Evolutionary conservation across 2,329 filamentous ascomycete species (phyloP), one percentile per base, ranked within the genome.

Genomic region (Penicillium sp.): DNA sequence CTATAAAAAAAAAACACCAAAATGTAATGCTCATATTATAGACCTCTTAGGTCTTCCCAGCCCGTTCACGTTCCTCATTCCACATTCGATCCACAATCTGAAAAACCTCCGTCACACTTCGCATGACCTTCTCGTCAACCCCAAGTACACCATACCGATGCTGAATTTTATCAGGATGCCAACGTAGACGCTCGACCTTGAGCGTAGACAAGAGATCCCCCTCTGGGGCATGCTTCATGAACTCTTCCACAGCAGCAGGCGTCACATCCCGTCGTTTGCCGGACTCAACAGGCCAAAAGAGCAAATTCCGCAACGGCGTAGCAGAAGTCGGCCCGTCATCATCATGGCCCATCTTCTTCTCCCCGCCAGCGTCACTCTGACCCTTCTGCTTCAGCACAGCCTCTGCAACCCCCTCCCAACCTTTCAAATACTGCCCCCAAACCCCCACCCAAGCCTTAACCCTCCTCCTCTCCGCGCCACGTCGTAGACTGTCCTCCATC

Each of bases 161-260:
- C 78, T 97, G 91, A 52, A 97, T 89, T 79, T 97, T 99, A 76
- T 99, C 94, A 3, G 94, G 94, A 77, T 99, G 94, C 94, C 94
- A 99, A 14, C 92, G 83, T 16, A 97, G 87, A 48, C 94, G 85
- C 77, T 99, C 94, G 5, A 85, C 78, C 74, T 96, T 96, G 48
- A 97, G 79, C 5, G 82, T 71, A 40, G 81, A 77, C 13, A 75
- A 50, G 18, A 83, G 51, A 53, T 78, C 75, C 5, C 62, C 52
- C 21, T 54, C 48, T 3, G 39, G 79, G n/a, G 80, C 81, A 67
- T 81, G 76, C 1, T 83, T 77, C 65, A 94, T 86, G 67, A 96
- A 96, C 10, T 77, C 77, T 62, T 87, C 83, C 10, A 95, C 85
- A 9, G 81, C 79, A 8, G 84, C 79, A 37, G 81, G 81, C 1